Percentiles rank a stretch among this genome's conserved stretches.
Evolutionary conservation across 306 rosid species (phyloP).

Genomic region (Heteromeles arbutifolia): DNA sequence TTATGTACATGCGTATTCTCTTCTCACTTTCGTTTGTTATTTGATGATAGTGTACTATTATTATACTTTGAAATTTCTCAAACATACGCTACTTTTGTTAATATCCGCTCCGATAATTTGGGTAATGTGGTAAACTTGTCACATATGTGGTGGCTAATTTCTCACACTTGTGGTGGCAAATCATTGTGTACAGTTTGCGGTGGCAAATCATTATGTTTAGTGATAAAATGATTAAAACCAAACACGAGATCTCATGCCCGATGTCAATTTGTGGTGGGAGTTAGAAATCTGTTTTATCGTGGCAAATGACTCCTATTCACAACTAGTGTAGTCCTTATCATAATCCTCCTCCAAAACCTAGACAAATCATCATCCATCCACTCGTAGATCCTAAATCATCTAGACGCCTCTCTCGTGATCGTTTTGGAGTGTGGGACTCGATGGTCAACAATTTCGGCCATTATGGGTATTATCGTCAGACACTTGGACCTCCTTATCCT

Average conservation of each 20-base stretch:
- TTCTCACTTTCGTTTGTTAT: no score
- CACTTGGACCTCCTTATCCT: background rate
- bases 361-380: background rate
- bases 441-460: background rate
- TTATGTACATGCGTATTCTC: no score
- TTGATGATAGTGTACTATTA: no score
- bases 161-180: background rate
- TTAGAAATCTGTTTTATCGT: background rate
- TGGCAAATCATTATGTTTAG: background rate
- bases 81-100: background rate
- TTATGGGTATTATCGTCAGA: background rate
- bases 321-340: no score
- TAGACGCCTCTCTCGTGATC: background rate
- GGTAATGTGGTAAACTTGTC: background rate
- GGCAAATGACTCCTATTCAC: background rate
- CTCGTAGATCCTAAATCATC: background rate
- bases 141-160: background rate
- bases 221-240: background rate
- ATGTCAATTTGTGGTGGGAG: background rate
- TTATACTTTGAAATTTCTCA: background rate
- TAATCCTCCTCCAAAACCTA: background rate
- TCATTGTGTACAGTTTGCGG: background rate
- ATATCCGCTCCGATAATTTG: background rate
- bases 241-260: background rate
- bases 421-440: background rate